Conservation (phyloP, 805 yeast genomes). For the Barnettozyma botsteinii region DNA sequence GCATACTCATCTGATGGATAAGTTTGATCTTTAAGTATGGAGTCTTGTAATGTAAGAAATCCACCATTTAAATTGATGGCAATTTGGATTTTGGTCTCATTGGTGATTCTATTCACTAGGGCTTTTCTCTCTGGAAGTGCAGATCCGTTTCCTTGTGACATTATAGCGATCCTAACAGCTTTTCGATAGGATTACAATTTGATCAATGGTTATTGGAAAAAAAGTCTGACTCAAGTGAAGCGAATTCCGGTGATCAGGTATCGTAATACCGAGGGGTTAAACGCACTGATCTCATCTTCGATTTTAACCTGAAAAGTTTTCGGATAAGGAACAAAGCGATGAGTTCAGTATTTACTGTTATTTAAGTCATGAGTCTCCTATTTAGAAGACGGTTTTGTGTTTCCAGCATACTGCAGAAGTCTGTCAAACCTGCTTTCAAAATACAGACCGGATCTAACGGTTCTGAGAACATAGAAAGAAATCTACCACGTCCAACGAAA, state of each 20-base stretch:
- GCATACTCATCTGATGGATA: constrained; percentile 47
- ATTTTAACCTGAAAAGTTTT: background rate
- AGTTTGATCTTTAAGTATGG: constrained; percentile 40
- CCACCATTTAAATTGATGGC: constrained; percentile 87
- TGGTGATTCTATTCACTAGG: constrained; percentile 55
- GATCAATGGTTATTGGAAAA: background rate
- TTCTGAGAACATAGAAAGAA: constrained; percentile 33
- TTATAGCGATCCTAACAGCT: background rate
- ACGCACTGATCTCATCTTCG: background rate
- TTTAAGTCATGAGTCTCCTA: constrained; percentile 7
- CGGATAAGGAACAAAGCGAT: background rate
- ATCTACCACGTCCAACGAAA: constrained; percentile 34
- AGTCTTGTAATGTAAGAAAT: constrained; percentile 51
- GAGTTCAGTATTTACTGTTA: too few relatives aligned
- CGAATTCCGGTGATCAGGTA: background rate
- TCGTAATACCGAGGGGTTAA: background rate
- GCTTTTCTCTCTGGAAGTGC: constrained; percentile 27
- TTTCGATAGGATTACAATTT: background rate
- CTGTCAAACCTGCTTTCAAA: constrained; percentile 16
- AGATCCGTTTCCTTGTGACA: constrained; percentile 1
- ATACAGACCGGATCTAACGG: background rate
- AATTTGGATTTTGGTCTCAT: constrained; percentile 90
- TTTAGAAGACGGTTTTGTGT: constrained; percentile 2
- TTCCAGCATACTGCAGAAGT: background rate
- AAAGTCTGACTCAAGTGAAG: constrained; percentile 1